Conservation (phyloP, 345 rosid genomes). For the Eucalyptus leucophloia region DNA sequence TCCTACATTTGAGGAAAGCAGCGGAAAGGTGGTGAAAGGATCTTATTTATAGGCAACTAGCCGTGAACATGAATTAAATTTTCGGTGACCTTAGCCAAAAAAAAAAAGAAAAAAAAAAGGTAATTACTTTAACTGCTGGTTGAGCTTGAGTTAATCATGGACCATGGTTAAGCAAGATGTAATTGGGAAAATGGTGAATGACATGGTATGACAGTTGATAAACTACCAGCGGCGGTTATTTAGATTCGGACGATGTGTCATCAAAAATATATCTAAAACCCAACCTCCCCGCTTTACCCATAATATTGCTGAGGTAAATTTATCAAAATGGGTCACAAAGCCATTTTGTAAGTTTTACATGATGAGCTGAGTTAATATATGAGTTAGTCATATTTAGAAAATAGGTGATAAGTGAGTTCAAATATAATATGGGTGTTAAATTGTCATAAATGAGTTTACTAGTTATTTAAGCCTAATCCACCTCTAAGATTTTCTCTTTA, state of each 20-base stretch:
- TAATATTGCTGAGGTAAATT: neutral
- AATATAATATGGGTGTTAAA: too few relatives aligned
- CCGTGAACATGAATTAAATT: neutral
- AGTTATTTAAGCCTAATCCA: too few relatives aligned
- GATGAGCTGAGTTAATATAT: too few relatives aligned
- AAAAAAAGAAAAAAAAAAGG: too few relatives aligned
- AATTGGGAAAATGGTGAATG: neutral
- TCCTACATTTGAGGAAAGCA: neutral
- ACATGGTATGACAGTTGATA: neutral
- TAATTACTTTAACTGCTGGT: neutral
- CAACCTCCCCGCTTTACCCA: neutral
- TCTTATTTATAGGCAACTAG: neutral
- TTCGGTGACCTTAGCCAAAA: neutral
- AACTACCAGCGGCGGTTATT: fast-evolving
- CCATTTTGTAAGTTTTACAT: too few relatives aligned
- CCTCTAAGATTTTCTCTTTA: too few relatives aligned
- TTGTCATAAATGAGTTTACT: too few relatives aligned
- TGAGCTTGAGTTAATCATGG: neutral
- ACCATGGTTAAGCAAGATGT: neutral
- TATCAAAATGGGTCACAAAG: too few relatives aligned
- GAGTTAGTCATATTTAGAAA: too few relatives aligned
- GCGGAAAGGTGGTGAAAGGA: neutral
- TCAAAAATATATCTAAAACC: neutral
- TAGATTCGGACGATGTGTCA: fast-evolving
- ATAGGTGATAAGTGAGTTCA: too few relatives aligned